Evolutionary conservation across 805 yeast genomes (phyloP).

Genomic region (Yamadazyma endophytica): DNA sequence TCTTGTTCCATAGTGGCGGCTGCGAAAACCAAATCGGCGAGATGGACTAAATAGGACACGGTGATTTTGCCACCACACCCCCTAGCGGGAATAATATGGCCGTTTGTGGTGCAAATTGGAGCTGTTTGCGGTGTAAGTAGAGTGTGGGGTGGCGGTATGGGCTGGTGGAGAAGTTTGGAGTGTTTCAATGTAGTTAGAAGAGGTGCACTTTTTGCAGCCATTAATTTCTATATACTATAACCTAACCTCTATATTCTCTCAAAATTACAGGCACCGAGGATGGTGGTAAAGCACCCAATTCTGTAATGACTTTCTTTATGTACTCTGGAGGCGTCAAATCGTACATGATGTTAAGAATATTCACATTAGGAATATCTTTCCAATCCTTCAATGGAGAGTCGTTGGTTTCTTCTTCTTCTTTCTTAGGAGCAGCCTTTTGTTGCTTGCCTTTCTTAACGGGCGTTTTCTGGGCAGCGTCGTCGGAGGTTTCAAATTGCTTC

Average conservation of each 20-base stretch:
- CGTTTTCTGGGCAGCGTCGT: slow-evolving; percentile 10
- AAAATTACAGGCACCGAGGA: slow-evolving; percentile 97
- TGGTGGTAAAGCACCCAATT: slow-evolving; percentile 94
- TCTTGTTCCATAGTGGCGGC: slow-evolving; percentile 43
- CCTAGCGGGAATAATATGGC: too few species aligned
- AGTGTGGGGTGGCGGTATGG: too few species aligned
- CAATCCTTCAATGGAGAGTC: slow-evolving; percentile 53
- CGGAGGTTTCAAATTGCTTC: slow-evolving; percentile 39
- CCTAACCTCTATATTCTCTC: slow-evolving; percentile 82
- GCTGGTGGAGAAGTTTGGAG: not conserved
- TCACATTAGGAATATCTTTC: slow-evolving; percentile 59
- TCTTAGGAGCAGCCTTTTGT: slow-evolving; percentile 10
- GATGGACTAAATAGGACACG: too few species aligned
- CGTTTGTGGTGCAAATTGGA: too few species aligned
- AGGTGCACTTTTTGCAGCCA: not conserved
- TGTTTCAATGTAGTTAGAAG: not conserved
- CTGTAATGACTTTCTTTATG: slow-evolving; percentile 92
- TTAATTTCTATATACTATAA: slow-evolving; percentile 3
- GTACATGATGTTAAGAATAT: slow-evolving; percentile 80
- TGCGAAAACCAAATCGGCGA: not conserved
- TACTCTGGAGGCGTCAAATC: slow-evolving; percentile 93
- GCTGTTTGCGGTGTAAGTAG: too few species aligned
- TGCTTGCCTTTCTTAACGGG: slow-evolving; percentile 10
- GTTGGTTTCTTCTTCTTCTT: slow-evolving; percentile 13
- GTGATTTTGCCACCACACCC: not conserved